Evolutionary conservation across 345 rosid species (phyloP), one percentile per base, ranked within the genome.

Genomic region (Sisymbrium altissimum): DNA sequence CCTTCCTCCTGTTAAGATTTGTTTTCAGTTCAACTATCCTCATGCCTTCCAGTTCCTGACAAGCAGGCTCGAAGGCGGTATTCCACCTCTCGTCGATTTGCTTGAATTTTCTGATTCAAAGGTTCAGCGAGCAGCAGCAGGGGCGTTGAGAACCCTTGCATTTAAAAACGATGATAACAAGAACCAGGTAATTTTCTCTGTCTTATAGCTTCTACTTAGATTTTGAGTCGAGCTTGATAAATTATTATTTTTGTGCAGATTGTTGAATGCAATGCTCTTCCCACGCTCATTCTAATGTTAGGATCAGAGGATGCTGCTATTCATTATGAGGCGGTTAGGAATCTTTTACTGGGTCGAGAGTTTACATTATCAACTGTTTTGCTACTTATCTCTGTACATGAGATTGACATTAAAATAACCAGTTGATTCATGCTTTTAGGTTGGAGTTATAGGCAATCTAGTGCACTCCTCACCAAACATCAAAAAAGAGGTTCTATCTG

Each of bases 91-190:
- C 4, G 99, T 92, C 19, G 98, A 92, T 73, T 84, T 95, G 85
- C 97, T 95, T 69, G 96, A 89, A 68, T 90, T 86, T 81, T 68
- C 83, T 61, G 99, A 90, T 70, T 73, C 89, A 29, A 95, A 95
- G 79, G 98, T 95, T 79, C 98, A 95, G 78, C 90, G 99, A 86
- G 97, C 99, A 75, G 94, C 99, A 74, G 99, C 97, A 44, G 99
- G 97, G 66, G 97, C 99, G 49, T 70, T 95, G 77, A 85, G 99
- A 69, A 95, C 99, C 49, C 81, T 95, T 79, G 99, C 98, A 41
- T 95, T 92, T 83, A 95, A 92, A 81, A 95, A 95, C 17, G 97
- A 95, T 73, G 96, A 88, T 53, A 95, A 95, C 71, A 95, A 95
- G 82, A 92, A 89, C 72, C 91, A 85, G 91, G 99, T 94, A 68